phyloP scores from a whole-genome alignment of 257 asterid species.

The Solanum pinnatisectum region DNA sequence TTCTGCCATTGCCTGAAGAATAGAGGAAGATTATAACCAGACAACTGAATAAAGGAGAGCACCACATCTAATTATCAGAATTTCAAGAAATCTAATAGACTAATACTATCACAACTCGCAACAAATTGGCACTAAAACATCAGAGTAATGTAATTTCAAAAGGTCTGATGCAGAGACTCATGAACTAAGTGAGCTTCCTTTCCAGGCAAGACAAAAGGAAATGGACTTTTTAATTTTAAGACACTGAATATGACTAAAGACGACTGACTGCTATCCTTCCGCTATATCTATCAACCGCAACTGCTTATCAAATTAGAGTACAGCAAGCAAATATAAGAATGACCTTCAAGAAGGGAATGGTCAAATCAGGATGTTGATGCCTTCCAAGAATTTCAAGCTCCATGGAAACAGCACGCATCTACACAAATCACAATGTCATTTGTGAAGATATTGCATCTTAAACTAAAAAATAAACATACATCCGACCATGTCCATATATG shows the following conservation, averaged over 20 bases:
- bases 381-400: slow-evolving; percentile 98
- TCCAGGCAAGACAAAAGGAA: background rate
- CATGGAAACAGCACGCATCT: slow-evolving; percentile 83
- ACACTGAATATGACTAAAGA: background rate
- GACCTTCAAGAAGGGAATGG: slow-evolving; percentile 89
- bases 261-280: background rate
- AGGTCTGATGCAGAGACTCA: background rate
- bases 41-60: background rate
- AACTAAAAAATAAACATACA: background rate
- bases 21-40: background rate
- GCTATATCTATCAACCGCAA: slow-evolving; percentile 1
- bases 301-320: background rate
- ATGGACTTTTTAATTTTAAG: background rate
- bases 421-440: background rate
- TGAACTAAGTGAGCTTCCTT: background rate
- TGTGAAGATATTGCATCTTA: background rate
- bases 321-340: slow-evolving; percentile 5
- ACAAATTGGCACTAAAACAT: background rate
- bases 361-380: slow-evolving; percentile 78
- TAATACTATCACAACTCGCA: background rate
- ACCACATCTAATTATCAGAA: background rate
- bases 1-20: slow-evolving; percentile 73
- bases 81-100: background rate
- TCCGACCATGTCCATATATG: background rate
- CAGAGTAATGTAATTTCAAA: background rate